Evolutionary conservation across 169 alveolate species (phyloP).

Genomic region (Plasmodium sp.): DNA sequence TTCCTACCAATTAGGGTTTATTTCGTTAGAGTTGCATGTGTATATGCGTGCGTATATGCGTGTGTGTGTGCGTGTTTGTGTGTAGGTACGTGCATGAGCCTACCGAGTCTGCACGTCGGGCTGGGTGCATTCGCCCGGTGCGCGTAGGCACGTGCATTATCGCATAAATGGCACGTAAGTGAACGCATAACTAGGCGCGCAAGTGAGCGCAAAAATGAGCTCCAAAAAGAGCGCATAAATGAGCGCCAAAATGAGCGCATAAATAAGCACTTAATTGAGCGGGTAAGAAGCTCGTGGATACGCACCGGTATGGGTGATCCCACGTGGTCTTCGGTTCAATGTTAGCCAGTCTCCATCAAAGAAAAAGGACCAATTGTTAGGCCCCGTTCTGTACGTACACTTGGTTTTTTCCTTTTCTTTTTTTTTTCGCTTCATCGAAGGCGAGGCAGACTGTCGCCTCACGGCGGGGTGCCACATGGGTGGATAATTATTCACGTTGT

Average conservation of each 20-base stretch:
- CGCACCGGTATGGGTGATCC: neutral
- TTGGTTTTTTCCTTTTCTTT: neutral
- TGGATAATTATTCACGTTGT: neutral
- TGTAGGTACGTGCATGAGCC: neutral
- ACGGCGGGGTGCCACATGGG: neutral
- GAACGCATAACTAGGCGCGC: neutral
- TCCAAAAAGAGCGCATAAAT: neutral
- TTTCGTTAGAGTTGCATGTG: neutral
- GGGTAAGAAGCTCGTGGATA: neutral
- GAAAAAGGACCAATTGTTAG: neutral
- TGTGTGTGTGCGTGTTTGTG: constrained; percentile 5
- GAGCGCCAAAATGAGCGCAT: neutral
- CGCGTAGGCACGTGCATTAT: neutral
- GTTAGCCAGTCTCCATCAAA: neutral
- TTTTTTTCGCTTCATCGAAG: neutral
- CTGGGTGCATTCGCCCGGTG: neutral
- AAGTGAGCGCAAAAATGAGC: neutral
- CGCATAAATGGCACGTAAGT: neutral
- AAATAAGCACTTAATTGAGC: neutral
- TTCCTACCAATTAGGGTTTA: neutral
- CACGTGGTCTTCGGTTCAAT: neutral
- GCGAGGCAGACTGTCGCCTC: neutral
- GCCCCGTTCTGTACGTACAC: constrained; percentile 7
- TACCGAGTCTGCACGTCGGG: neutral
- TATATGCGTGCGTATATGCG: neutral